A percentile compares a stretch with the other conserved stretches of the same genome.
These are phyloP conservation scores for Sanghuangporus sanghuang DNA, from an alignment of 1,284 basidiomycete genomes.

Conservation along the genomic window DNA sequence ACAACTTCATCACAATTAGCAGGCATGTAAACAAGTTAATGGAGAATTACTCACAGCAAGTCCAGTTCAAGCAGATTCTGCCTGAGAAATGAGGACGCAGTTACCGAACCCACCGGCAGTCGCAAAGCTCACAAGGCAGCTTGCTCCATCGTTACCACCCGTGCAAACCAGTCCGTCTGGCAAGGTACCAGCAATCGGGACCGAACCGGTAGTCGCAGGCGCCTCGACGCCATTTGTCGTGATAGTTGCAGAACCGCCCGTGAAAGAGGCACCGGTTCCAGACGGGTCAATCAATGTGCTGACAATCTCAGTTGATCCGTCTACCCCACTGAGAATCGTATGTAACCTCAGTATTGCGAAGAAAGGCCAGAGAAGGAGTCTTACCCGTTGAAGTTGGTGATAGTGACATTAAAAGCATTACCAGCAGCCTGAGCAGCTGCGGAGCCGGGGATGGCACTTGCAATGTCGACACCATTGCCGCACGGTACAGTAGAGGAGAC, in stretches of 20 bases:
- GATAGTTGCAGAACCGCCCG: slow-evolving; percentile 27
- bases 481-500: slow-evolving; percentile 37
- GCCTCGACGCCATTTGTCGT: slow-evolving; percentile 35
- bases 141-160: slow-evolving; percentile 37
- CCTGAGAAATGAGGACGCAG: slow-evolving; percentile 37
- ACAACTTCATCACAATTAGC: not conserved
- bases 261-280: slow-evolving; percentile 35
- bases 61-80: not conserved
- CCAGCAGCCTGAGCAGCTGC: slow-evolving; percentile 36
- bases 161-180: slow-evolving; percentile 43
- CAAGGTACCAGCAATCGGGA: slow-evolving; percentile 37
- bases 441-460: slow-evolving; percentile 35
- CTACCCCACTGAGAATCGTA: slow-evolving; percentile 29
- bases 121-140: slow-evolving; percentile 44
- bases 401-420: slow-evolving; percentile 38
- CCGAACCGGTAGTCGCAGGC: slow-evolving; percentile 30
- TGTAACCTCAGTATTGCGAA: too few species aligned
- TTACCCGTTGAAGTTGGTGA: slow-evolving; percentile 48
- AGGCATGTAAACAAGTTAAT: not conserved
- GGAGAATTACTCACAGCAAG: not conserved
- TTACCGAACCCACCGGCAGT: slow-evolving; percentile 45
- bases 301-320: slow-evolving; percentile 45
- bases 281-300: slow-evolving; percentile 32
- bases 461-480: slow-evolving; percentile 38
- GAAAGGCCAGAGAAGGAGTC: slow-evolving; percentile 13